phyloP scores from a whole-genome alignment of 805 yeast genomes.

The Kluyveromyces siamensis region DNA sequence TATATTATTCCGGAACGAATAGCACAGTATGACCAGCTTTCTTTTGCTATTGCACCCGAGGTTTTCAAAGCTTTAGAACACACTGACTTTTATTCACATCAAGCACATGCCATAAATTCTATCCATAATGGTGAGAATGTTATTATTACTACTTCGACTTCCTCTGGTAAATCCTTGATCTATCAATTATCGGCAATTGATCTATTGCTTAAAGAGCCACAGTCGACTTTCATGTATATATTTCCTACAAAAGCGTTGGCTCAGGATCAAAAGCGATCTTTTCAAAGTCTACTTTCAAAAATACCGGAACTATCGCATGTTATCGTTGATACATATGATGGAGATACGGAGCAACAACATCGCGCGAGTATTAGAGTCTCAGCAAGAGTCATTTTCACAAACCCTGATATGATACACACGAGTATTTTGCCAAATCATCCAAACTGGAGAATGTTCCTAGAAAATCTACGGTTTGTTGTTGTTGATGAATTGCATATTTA shows the following conservation, averaged over 20 bases:
- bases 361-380: slow-evolving; percentile 46
- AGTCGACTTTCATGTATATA: slow-evolving; percentile 67
- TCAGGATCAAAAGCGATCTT: slow-evolving; percentile 87
- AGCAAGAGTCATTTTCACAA: slow-evolving; percentile 81
- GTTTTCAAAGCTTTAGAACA: slow-evolving; percentile 43
- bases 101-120: slow-evolving; percentile 63
- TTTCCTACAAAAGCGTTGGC: slow-evolving; percentile 98
- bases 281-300: slow-evolving; percentile 44
- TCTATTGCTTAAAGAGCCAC: slow-evolving; percentile 32
- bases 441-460: slow-evolving; percentile 63
- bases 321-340: slow-evolving; percentile 78
- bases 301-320: slow-evolving; percentile 40
- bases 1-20: slow-evolving; percentile 38
- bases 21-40: slow-evolving; percentile 37
- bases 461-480: slow-evolving; percentile 59
- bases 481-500: slow-evolving; percentile 84
- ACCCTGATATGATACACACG: slow-evolving; percentile 89
- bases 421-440: slow-evolving; percentile 73
- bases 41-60: slow-evolving; percentile 41
- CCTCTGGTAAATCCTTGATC: slow-evolving; percentile 90
- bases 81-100: slow-evolving; percentile 65
- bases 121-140: slow-evolving; percentile 53
- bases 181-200: slow-evolving; percentile 79
- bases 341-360: slow-evolving; percentile 66
- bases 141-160: slow-evolving; percentile 88